phyloP scores from a whole-genome alignment of 495 filamentous ascomycete genomes.

The Sphaerosporella brunnea region DNA sequence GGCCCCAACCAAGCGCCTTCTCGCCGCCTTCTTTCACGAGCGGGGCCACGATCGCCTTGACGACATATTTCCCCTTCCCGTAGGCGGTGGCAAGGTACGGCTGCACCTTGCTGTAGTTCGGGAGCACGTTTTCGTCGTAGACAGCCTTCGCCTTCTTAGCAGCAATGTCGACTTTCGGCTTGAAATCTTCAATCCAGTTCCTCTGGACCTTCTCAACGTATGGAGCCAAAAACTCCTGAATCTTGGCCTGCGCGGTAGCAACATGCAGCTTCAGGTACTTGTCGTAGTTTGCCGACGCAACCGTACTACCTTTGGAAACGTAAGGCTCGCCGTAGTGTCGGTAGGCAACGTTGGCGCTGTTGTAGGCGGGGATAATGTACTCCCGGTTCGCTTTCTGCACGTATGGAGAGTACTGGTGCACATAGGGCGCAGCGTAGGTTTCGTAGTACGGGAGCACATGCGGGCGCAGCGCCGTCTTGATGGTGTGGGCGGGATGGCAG shows the following conservation, averaged over 20 bases:
- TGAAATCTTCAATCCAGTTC: constrained; percentile 28
- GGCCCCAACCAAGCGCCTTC: constrained; percentile 24
- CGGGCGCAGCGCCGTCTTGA: constrained; percentile 49
- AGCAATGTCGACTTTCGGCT: constrained; percentile 55
- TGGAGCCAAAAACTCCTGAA: constrained; percentile 46
- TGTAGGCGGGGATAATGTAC: constrained; percentile 18
- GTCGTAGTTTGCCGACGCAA: constrained; percentile 47
- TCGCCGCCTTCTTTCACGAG: constrained; percentile 33
- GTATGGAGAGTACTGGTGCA: constrained; percentile 54
- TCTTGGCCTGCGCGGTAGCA: constrained; percentile 40
- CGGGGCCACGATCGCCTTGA: constrained; percentile 54
- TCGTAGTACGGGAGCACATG: constrained; percentile 77
- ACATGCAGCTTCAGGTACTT: constrained; percentile 57
- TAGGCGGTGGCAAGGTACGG: constrained; percentile 63
- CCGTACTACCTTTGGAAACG: constrained; percentile 29
- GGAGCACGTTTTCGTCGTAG: constrained; percentile 55
- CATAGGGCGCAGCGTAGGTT: constrained; percentile 61
- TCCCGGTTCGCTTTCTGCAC: constrained; percentile 31
- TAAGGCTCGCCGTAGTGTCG: constrained; percentile 64
- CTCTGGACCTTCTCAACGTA: constrained; percentile 39
- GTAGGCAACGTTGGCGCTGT: constrained; percentile 30
- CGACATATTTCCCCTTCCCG: constrained; percentile 43
- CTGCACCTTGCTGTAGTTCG: constrained; percentile 49
- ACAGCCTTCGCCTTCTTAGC: constrained; percentile 42
- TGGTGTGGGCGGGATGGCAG: constrained; percentile 66